Base-by-base conservation (phyloP, 179 eudicot genomes). In the Silene noctiflora region DNA sequence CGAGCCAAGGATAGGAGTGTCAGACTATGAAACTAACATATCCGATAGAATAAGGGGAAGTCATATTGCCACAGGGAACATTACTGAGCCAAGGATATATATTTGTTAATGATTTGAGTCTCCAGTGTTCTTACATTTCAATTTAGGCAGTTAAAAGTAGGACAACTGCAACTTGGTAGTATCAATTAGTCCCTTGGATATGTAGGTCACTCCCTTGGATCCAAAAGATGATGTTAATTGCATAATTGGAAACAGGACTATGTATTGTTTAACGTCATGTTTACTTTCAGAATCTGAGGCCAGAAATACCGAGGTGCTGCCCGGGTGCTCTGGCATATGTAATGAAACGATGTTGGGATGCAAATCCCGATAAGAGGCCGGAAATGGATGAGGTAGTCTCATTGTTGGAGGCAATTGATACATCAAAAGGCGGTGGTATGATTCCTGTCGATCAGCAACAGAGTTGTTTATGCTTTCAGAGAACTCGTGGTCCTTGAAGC, bases 281-380 rank as follows among this genome's bases (percentile, higher is more conserved):
- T 66, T 53, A 75, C 29, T 59, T 78, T 42, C 79, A 82, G 85
- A 79, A 82, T 79, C 74, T 82, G 67, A 82, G 85, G 79, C 85
- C 85, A 21, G 82, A 82, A 58, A 82, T 82, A 66, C 85, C 85
- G 1, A 42, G 82, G 67, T 79, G 82, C 48, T 82, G 85, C n/a
- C 85, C 85, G 21, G 61, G 79, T 21, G n/a, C 85, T 58, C 59
- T 82, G 16, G 85, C 85, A 48, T n/a, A 82, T 46, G 79, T 82
- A 72, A 82, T 82, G 85, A 82, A 75, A 76, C 73, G 82, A 67
- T 82, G 85, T 60, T 82, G 85, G 85, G 79, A 75, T 70, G 85
- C 82, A 51, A 78, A 78, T 71, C 84, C 84, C 22, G 81, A 78
- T 72, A 78, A 78, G 76, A 78, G 84, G 72, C 84, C 84, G 11